Conservation (phyloP, 306 rosid genomes). For the Pueraria montana region DNA sequence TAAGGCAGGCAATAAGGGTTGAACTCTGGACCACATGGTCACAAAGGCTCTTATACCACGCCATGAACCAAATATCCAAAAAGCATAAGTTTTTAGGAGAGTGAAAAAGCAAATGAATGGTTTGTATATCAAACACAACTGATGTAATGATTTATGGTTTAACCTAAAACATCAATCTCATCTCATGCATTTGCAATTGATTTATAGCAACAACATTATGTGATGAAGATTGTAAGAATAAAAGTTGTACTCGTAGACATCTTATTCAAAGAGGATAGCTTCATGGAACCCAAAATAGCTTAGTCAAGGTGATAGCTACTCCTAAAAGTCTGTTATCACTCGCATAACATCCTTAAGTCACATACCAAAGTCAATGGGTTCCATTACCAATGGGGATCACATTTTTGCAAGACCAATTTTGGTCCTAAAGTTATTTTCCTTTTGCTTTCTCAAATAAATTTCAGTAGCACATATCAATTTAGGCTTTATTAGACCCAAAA, state of each 20-base stretch:
- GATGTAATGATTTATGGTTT: constrained; percentile 11
- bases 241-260: neutral
- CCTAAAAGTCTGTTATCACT: constrained; percentile 9
- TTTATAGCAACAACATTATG: neutral
- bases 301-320: constrained; percentile 10
- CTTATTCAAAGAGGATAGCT: constrained; percentile 11
- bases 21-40: neutral
- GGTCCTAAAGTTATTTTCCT: constrained; percentile 1
- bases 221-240: neutral
- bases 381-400: neutral
- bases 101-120: neutral
- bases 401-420: neutral
- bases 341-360: constrained; percentile 16
- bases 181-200: neutral
- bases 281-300: constrained; percentile 20
- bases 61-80: neutral
- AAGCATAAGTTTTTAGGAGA: neutral
- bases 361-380: neutral
- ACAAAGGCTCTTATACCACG: neutral
- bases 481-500: constrained; percentile 14
- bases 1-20: neutral
- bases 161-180: neutral
- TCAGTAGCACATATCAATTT: neutral
- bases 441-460: constrained; percentile 23
- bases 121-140: neutral